Base-by-base conservation (phyloP, 805 yeast species). In the Candida anglica region DNA sequence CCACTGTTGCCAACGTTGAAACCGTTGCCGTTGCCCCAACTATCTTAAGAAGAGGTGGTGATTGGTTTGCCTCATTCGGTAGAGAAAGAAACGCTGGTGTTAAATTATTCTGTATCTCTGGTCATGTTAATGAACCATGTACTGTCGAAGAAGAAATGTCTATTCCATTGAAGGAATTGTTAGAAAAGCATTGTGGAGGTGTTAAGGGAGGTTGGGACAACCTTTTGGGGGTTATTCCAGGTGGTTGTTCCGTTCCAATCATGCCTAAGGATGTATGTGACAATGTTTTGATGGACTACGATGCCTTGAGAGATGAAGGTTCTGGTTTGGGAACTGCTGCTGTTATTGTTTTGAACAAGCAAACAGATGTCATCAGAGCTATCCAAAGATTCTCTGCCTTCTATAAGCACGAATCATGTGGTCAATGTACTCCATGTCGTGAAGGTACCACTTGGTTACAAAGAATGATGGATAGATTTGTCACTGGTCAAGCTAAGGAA, bases 131-230 rank as follows among this genome's bases (percentile, higher is more conserved):
- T 63, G 86, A 83, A 57, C 95, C 95, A 41, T 84, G 94, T 73
- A 86, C 93, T 8, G 89, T 86, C 42, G 95, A 86, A 66, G 95
- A 86, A 64, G 95, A 86, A 63, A 86, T 86, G 95, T 85, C 95
- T 2, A 84, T 86, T 45, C 87, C 95, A 20, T 73, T 86, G 57
- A 75, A 73, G 52, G 94, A 86, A 57, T 73, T 86, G 43, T 71
- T 86, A 46, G 95, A 86, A 58, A 82, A 76, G 57, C 95, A 86
- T 63, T 85, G 95, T 69, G 95, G 95, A 28, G 95, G 95, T 55
- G 76, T 86, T 40, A 78, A 75, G 51, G 95, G 95, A 37, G 95
- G 95, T 28, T 86, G 95, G 95, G 95, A 86, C 56, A 86, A 86
- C 64, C 70, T 86, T 47, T 71, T 81, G 38, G 95, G 93, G 24